phyloP scores from a whole-genome alignment of 257 asterid species.

The Cynanchum wilfordii region DNA sequence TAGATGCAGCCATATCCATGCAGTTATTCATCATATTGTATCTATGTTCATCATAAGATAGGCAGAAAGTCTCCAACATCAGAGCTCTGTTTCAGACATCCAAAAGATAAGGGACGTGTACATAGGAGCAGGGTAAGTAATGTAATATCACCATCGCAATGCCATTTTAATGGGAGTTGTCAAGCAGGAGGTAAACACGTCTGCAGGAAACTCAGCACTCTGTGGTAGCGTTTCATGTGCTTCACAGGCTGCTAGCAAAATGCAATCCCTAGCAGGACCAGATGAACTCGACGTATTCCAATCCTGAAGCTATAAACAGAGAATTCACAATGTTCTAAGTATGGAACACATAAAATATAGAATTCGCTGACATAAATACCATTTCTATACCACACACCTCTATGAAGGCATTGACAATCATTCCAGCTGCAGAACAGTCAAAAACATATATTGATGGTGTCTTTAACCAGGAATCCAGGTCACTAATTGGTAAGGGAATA shows the following conservation, averaged over 20 bases:
- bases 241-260: constrained; percentile 93
- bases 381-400: constrained; percentile 39
- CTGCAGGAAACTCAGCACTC: constrained; percentile 97
- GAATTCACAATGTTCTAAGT: constrained; percentile 4
- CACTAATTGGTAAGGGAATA: constrained; percentile 84
- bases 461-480: constrained; percentile 94
- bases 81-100: not conserved
- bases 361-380: constrained; percentile 3
- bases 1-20: not conserved
- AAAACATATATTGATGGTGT: constrained; percentile 96
- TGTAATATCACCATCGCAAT: constrained; percentile 66
- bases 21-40: not conserved
- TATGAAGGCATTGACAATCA: constrained; percentile 77
- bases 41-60: not conserved
- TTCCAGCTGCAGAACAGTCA: constrained; percentile 99
- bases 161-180: constrained; percentile 98
- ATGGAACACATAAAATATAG: not conserved
- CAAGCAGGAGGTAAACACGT: constrained; percentile 93
- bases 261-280: constrained; percentile 50
- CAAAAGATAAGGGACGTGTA: not conserved
- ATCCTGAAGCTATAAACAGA: constrained; percentile 67
- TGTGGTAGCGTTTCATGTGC: constrained; percentile 88
- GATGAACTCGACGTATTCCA: constrained; percentile 56
- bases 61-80: not conserved
- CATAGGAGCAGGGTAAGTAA: constrained; percentile 11